Base-by-base conservation (phyloP, 345 rosid genomes). In the Eucalyptus leucophloia region DNA sequence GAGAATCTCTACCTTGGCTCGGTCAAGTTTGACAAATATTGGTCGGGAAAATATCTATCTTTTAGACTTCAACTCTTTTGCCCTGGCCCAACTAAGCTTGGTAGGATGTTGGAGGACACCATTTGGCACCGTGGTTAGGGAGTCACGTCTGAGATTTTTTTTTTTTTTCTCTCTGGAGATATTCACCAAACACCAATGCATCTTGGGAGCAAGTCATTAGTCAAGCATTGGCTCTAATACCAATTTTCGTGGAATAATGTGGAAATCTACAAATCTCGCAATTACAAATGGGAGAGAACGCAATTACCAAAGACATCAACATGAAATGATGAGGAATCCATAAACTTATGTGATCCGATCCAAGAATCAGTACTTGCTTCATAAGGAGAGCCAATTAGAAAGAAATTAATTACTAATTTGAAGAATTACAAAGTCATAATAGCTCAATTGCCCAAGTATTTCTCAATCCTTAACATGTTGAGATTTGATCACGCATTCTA, bases 391-490 rank as follows among this genome's bases (percentile, higher is more conserved):
- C 7, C 12, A 34, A 34, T 72, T 24, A 37, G 5, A 34, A 9
- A 37, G 5, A 72, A 18, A 34, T 19, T 5, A 6, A 5, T 32
- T 69, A 34, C 21, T 19, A 18, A 69, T 18, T 69, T 32, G 13
- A 69, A 17, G 44, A 69, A 9, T 34, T 34, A 23, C 44, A 18
- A 0, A 9, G 26, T 72, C 12, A 18, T 10, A 11, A 72, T 18
- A 5, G 14, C 45, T 72, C 15, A 10, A 10, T 72, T 4, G 7
- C 12, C 26, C 15, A 72, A 18, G 7, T 19, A 11, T 18, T 72
- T 19, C 8, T 5, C 12, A 18, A 11, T 37, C 26, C 24, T 72
- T 19, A 72, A 5, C 6, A 3, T 32, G 81, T 37, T 14, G 0
- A 18, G 26, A 72, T 72, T 18, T 3, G 6, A 72, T 37, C 14